These are phyloP conservation scores for Coemansia sp. DNA, from an alignment of 192 early-diverging fungal genomes.

Conservation along the genomic window DNA sequence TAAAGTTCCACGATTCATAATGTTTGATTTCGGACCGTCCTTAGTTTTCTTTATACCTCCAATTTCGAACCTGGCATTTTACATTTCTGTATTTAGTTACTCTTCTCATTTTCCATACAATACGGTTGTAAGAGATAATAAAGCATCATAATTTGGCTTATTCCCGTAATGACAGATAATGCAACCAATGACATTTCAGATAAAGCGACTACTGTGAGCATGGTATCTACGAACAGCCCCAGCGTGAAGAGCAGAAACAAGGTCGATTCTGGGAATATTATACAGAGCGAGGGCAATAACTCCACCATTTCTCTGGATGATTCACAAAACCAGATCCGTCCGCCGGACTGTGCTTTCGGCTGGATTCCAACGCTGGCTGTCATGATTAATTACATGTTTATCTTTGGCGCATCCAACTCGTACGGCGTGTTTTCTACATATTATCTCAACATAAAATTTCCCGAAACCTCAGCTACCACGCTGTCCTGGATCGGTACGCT, in stretches of 20 bases:
- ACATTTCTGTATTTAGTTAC: not conserved
- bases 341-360: conserved; percentile 25
- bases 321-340: not conserved
- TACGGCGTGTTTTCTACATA: conserved; percentile 49
- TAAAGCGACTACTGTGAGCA: not conserved
- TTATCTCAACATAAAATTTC: conserved; percentile 35
- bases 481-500: conserved; percentile 45
- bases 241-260: not conserved
- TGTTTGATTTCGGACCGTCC: too few species aligned
- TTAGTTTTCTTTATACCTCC: not conserved
- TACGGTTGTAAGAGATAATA: too few species aligned
- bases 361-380: conserved; percentile 34
- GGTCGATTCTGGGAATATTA: not conserved
- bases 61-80: too few species aligned
- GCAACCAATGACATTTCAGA: not conserved
- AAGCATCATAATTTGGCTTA: not conserved
- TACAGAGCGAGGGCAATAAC: not conserved
- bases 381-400: conserved; percentile 31
- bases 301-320: not conserved
- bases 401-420: conserved; percentile 41
- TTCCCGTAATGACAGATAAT: not conserved
- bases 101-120: not conserved
- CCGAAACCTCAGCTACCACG: conserved; percentile 20
- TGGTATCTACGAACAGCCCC: not conserved
- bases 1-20: not conserved